phyloP scores from a whole-genome alignment of 2,329 filamentous ascomycete genomes.

The Triangularia setosa region DNA sequence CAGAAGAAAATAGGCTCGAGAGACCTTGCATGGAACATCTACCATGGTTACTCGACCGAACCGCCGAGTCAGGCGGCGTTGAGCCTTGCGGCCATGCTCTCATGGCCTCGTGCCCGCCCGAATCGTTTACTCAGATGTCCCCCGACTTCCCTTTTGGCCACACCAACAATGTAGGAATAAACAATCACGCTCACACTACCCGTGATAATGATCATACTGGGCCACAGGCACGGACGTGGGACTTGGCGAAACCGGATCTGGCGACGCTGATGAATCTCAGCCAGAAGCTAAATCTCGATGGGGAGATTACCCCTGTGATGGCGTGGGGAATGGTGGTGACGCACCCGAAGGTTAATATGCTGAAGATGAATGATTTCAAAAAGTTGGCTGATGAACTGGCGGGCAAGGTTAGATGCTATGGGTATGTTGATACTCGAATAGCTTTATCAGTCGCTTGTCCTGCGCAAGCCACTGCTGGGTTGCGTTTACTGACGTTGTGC shows the following conservation, averaged over 20 bases:
- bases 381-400: slow-evolving; percentile 69
- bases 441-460: neutral
- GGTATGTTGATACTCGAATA: slow-evolving; percentile 52
- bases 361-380: slow-evolving; percentile 66
- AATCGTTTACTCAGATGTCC: slow-evolving; percentile 49
- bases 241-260: slow-evolving; percentile 72
- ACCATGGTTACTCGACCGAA: slow-evolving; percentile 67
- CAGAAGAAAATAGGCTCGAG: slow-evolving; percentile 64
- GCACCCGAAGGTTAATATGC: slow-evolving; percentile 63
- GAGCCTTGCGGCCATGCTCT: slow-evolving; percentile 83
- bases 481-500: slow-evolving; percentile 4
- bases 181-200: slow-evolving; percentile 7
- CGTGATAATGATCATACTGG: slow-evolving; percentile 21
- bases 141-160: slow-evolving; percentile 52
- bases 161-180: slow-evolving; percentile 26
- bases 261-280: slow-evolving; percentile 81
- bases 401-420: slow-evolving; percentile 86
- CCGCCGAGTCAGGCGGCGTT: slow-evolving; percentile 52
- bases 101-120: slow-evolving; percentile 87
- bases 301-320: slow-evolving; percentile 93
- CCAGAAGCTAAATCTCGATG: slow-evolving; percentile 74
- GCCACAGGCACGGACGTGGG: slow-evolving; percentile 64
- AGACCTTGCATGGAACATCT: slow-evolving; percentile 90
- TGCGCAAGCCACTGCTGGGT: neutral
- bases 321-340: slow-evolving; percentile 79